A percentile compares a stretch with the other conserved stretches of the same genome.
phyloP scores from a whole-genome alignment of 2,329 filamentous ascomycete genomes.

The Ceratocystis huliohia region DNA sequence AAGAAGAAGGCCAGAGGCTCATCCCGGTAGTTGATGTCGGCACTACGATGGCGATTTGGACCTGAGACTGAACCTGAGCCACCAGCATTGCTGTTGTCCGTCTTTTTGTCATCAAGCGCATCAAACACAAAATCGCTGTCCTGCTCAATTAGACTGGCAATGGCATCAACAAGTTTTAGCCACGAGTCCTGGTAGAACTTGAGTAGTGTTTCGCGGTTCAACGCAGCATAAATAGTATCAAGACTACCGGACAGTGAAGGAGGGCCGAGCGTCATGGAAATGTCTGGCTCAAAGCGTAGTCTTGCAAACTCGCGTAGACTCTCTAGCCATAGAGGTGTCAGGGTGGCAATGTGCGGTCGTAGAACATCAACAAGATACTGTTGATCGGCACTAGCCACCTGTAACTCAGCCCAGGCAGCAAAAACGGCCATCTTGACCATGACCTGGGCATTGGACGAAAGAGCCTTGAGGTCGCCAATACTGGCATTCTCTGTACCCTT shows the following conservation, averaged over 20 bases:
- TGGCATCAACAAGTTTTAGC: constrained; percentile 92
- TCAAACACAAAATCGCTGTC: constrained; percentile 97
- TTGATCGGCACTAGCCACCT: constrained; percentile 88
- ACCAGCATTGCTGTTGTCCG: constrained; percentile 38
- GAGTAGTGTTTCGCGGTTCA: constrained; percentile 86
- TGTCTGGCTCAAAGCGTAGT: constrained; percentile 89
- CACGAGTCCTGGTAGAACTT: constrained; percentile 96
- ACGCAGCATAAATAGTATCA: constrained; percentile 84
- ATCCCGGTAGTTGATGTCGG: constrained; percentile 93
- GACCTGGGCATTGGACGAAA: constrained; percentile 90
- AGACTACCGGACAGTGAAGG: constrained; percentile 72
- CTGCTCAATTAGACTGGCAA: constrained; percentile 91
- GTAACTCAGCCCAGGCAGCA: constrained; percentile 91
- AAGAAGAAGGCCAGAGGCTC: constrained; percentile 99
- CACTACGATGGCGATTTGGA: constrained; percentile 26
- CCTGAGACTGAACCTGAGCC: neutral
- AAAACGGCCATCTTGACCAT: constrained; percentile 99
- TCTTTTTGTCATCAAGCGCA: constrained; percentile 74
- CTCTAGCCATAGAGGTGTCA: constrained; percentile 89
- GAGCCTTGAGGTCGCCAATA: constrained; percentile 82
- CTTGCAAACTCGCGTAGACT: constrained; percentile 88
- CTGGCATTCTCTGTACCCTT: constrained; percentile 41
- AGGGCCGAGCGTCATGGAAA: constrained; percentile 77
- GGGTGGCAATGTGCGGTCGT: constrained; percentile 73
- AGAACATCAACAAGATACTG: constrained; percentile 79